Conservation (phyloP, 768 basidiomycete species). For the Inosperma sp. region DNA sequence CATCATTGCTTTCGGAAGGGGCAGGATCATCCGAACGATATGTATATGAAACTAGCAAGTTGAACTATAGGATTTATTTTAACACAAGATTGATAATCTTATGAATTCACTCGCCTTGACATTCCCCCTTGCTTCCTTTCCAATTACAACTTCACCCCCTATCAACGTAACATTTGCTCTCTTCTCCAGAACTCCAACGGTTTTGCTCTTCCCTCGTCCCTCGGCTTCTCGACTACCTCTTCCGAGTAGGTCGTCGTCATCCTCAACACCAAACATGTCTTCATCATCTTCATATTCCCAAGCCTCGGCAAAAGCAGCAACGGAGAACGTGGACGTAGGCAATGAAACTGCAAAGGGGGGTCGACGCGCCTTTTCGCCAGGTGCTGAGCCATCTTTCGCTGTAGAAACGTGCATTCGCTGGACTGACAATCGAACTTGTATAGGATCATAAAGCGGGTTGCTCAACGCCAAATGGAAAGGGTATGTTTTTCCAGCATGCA, state of each 20-base stretch:
- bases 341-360: constrained; percentile 79
- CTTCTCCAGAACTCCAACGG: constrained; percentile 81
- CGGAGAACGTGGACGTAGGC: constrained; percentile 71
- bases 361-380: constrained; percentile 52
- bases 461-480: constrained; percentile 86
- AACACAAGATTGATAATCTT: not conserved
- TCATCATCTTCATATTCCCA: constrained; percentile 99
- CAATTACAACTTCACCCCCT: constrained; percentile 83
- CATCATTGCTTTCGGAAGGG: constrained; percentile 57
- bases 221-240: constrained; percentile 43
- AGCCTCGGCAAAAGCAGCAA: constrained; percentile 90
- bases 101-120: constrained; percentile 59
- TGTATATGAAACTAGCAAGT: constrained; percentile 90
- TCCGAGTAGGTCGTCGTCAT: constrained; percentile 50
- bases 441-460: constrained; percentile 95
- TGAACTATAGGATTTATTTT: constrained; percentile 54
- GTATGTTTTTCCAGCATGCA: constrained; percentile 79
- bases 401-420: constrained; percentile 55
- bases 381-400: constrained; percentile 33
- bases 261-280: constrained; percentile 65
- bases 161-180: constrained; percentile 87
- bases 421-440: constrained; percentile 82
- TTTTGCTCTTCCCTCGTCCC: constrained; percentile 46
- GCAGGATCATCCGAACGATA: constrained; percentile 87
- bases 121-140: constrained; percentile 70